phyloP scores from a whole-genome alignment of 1,284 basidiomycete genomes.

The Malassezia brasiliensis region DNA sequence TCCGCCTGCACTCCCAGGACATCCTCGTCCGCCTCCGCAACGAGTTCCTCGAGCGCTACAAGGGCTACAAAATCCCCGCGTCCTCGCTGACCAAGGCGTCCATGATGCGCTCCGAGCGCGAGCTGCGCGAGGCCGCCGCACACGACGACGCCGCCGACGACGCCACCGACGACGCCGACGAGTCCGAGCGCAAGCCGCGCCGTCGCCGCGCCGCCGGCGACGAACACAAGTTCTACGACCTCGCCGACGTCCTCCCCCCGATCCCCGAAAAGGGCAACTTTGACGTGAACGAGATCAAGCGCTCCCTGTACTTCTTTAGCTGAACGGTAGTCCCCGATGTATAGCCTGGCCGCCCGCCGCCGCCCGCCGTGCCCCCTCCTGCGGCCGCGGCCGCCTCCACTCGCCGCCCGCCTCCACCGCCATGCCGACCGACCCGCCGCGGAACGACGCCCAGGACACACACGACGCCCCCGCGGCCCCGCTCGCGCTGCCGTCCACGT shows the following conservation, averaged over 20 bases:
- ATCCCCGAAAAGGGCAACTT: conserved; percentile 79
- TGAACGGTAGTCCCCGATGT: conserved; percentile 7
- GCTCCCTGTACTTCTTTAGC: conserved; percentile 44
- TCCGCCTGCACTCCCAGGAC: conserved; percentile 78
- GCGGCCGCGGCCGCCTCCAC: too few relatives aligned
- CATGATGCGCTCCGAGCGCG: conserved; percentile 5
- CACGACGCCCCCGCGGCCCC: not conserved
- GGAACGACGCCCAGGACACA: not conserved
- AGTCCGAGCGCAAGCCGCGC: conserved; percentile 12
- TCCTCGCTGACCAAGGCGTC: conserved; percentile 17
- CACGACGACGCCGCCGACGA: not conserved
- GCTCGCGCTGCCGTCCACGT: not conserved
- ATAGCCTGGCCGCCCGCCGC: too few relatives aligned
- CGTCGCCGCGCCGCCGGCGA: conserved; percentile 4
- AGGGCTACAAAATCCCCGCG: conserved; percentile 32
- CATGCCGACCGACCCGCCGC: not conserved
- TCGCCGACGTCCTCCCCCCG: conserved; percentile 69
- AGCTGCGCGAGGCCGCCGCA: conserved; percentile 11
- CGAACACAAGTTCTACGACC: conserved; percentile 57
- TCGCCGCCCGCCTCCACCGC: too few relatives aligned
- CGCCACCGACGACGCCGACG: conserved; percentile 9
- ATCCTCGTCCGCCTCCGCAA: conserved; percentile 57
- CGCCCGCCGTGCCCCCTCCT: too few relatives aligned
- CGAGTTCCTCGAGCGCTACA: conserved; percentile 47
- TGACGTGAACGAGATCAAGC: conserved; percentile 66